Conservation (phyloP, 176 grass and related monocot genomes). For the Avena sativa region DNA sequence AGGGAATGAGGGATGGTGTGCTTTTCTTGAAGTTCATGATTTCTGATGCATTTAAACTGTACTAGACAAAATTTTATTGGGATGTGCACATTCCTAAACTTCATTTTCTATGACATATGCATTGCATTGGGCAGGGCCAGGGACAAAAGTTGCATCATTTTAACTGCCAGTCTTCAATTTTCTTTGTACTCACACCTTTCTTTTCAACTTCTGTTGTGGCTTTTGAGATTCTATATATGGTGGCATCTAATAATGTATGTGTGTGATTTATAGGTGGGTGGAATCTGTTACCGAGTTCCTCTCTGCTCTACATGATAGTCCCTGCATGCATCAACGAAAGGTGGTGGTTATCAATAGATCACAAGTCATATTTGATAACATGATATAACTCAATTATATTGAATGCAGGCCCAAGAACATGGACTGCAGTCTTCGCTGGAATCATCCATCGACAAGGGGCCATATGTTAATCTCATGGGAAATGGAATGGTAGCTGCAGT, state of each 20-base stretch:
- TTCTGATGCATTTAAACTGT: background rate
- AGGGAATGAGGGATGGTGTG: background rate
- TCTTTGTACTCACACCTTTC: background rate
- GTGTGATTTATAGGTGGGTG: constrained; percentile 80
- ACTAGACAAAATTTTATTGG: background rate
- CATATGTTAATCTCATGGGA: constrained; percentile 86
- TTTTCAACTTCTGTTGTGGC: background rate
- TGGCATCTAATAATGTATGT: background rate
- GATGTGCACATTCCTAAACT: background rate
- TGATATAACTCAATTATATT: constrained; percentile 31
- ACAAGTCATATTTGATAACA: constrained; percentile 24
- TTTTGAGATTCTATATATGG: background rate
- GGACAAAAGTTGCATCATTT: background rate
- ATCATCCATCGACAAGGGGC: constrained; percentile 75
- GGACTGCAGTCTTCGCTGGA: constrained; percentile 60
- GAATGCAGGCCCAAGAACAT: constrained; percentile 55
- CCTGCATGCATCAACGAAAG: constrained; percentile 76
- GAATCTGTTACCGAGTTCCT: constrained; percentile 67
- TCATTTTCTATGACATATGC: background rate
- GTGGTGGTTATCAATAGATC: constrained; percentile 51
- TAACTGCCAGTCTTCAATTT: background rate
- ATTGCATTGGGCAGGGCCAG: background rate
- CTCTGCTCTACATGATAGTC: constrained; percentile 70
- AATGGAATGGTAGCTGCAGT: constrained; percentile 83
- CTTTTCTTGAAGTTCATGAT: background rate